Percentiles rank a stretch among this genome's conserved stretches.
Evolutionary conservation across 106 monocot genomes (phyloP).

Genomic region (Chionographis japonica): DNA sequence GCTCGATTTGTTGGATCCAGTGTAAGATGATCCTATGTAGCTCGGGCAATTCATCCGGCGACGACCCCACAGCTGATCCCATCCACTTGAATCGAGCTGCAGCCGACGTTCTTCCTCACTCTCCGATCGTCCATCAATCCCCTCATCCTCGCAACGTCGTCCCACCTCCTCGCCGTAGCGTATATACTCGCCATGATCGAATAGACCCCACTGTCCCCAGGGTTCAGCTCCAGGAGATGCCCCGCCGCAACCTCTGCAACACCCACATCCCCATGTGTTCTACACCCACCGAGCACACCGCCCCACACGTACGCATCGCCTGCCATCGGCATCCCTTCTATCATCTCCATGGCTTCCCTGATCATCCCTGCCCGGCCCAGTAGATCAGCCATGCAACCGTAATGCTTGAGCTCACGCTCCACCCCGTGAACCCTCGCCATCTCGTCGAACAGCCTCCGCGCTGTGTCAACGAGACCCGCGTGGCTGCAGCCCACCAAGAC

Average conservation of each 20-base stretch:
- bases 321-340: conserved; percentile 46
- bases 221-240: conserved; percentile 28
- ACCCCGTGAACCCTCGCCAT: conserved; percentile 42
- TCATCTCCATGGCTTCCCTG: conserved; percentile 53
- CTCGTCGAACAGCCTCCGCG: conserved; percentile 30
- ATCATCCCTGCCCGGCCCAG: conserved; percentile 54
- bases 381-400: conserved; percentile 69
- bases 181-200: conserved; percentile 44
- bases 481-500: conserved; percentile 57
- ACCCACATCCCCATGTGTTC: conserved; percentile 46
- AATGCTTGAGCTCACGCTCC: conserved; percentile 54
- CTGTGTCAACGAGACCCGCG: conserved; percentile 27
- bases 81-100: conserved; percentile 34
- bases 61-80: background rate
- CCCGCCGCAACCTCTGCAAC: conserved; percentile 38
- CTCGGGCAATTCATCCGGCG: too few relatives aligned
- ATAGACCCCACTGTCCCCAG: conserved; percentile 54
- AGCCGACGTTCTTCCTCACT: conserved; percentile 32
- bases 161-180: conserved; percentile 39
- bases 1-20: too few relatives aligned
- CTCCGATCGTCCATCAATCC: conserved; percentile 29
- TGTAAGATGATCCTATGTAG: too few relatives aligned
- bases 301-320: conserved; percentile 67
- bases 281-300: conserved; percentile 49
- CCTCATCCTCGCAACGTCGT: conserved; percentile 50